Evolutionary conservation across 129 eudicot species (phyloP).

Genomic region (Pseudognaphalium luteoalbum): DNA sequence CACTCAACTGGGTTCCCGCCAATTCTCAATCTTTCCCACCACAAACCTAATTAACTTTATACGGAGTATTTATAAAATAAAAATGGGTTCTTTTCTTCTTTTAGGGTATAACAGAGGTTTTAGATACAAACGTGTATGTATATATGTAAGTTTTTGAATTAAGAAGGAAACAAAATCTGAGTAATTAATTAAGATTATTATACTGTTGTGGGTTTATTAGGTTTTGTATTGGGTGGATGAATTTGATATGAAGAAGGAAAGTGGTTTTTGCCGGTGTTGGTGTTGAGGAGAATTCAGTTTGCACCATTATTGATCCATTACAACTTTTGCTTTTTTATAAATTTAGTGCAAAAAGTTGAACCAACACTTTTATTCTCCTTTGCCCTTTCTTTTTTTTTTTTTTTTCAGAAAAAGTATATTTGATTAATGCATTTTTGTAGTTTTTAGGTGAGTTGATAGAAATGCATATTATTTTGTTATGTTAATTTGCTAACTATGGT

Average conservation of each 20-base stretch:
- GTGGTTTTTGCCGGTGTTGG: slow-evolving; percentile 26
- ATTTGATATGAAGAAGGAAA: slow-evolving; percentile 37
- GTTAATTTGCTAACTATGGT: too few species aligned
- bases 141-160: background rate
- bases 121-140: background rate
- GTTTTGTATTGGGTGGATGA: slow-evolving; percentile 16
- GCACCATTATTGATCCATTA: slow-evolving; percentile 32
- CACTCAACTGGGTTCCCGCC: slow-evolving; percentile 32
- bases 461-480: too few species aligned
- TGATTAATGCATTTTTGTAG: too few species aligned
- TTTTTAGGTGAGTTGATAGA: too few species aligned
- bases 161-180: background rate
- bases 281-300: slow-evolving; percentile 19
- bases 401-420: too few species aligned
- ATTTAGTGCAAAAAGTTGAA: slow-evolving; percentile 29
- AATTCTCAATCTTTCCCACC: slow-evolving; percentile 30
- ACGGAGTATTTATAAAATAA: background rate
- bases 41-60: slow-evolving; percentile 1
- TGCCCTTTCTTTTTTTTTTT: slow-evolving; percentile 12
- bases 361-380: slow-evolving; percentile 29
- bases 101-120: slow-evolving; percentile 29
- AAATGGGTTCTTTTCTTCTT: background rate
- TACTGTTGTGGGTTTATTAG: background rate
- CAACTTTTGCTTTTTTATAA: slow-evolving; percentile 35
- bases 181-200: background rate